Base-by-base conservation (phyloP, 2,329 filamentous ascomycete genomes). In the Colletotrichum plurivorum region DNA sequence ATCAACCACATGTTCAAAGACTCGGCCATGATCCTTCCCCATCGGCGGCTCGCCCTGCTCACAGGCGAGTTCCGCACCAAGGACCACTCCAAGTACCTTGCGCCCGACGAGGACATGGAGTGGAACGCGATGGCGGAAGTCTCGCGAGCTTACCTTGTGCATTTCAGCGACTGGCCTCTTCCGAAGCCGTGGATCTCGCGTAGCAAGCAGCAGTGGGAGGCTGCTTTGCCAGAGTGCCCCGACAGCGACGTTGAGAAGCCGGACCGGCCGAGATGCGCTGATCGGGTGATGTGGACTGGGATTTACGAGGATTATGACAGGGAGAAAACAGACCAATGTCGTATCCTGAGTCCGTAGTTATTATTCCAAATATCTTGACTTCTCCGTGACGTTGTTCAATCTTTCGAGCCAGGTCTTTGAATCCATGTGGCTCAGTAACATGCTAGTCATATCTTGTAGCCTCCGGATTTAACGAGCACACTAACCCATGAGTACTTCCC, bases 111-210 rank as follows among this genome's bases (percentile, higher is more conserved):
- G 12, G 76, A 83, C 1, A 88, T 89, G 69, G 72, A 74, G 4
- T 93, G 90, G 89, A 87, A 92, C 73, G 84, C 90, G 0, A 22
- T 78, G 68, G 60, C 77, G 31, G 83, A 84, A 0, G 81, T 88
- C 59, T 83, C 84, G 15, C 88, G 92, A 73, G 88, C 89, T 7
- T 92, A 91, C 71, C 83, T 91, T 3, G 81, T 93, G 1, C 91
- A 93, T 76, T 93, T 93, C 75, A 91, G 88, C 7, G 91, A 93
- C 73, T 92, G 88, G 88, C 92, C 91, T 0, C 73, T 92, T 2
- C 90, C 90, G 0, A 93, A 93, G 63, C 84, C 84, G 0, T 86
- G 84, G 84, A 2, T 58, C 13, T 22, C 52, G 1, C 20, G 43
- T 1, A 54, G 25, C 0, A 43, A 31, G 4, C 39, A 55, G 10